Evolutionary conservation across 2,329 filamentous ascomycete species (phyloP), one percentile per base, ranked within the genome.

Genomic region (Orbilia oligospora): DNA sequence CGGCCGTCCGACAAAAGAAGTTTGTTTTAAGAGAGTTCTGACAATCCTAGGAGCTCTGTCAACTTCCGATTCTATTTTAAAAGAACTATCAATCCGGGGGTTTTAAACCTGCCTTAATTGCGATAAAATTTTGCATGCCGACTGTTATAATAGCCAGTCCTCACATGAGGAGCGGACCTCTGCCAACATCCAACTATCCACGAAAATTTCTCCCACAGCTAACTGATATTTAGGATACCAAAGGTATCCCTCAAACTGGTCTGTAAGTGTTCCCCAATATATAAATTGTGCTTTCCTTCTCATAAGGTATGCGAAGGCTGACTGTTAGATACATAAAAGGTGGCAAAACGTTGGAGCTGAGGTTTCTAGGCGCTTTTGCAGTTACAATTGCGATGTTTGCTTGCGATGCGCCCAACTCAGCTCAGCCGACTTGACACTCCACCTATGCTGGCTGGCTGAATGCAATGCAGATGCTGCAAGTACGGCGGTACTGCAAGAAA

Each of bases 291-390:
- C 9, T 9, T 20, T 9, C 5, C 9, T 2, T 2, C 5, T 8
- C 10, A 56, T n/a, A n/a, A 18, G 18, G 8, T 36, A 36, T 16
- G 18, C n/a, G 22, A 20, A 38, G 53, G 53, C 53, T 58, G 53
- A 58, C 10, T 36, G n/a, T 10, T 58, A 8, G n/a, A 38, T 30
- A 3, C 27, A 18, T 58, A 58, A 58, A 22, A 18, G 16, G 56
- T 61, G 56, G 56, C 56, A 61, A 61, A 44, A 4, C 0, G 2
- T 41, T 27, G 2, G 36, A 44, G 36, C 56, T 61, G 56, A 58
- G 38, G 10, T 44, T 1, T 9, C 5, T 3, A n/a, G 6, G 18
- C 2, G 36, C 27, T 41, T 61, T 36, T 44, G 3, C 27, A 30
- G 27, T 30, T 30, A 6, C 27, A 30, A 6, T 30, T 30, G 27